A percentile compares a stretch with the other conserved stretches of the same genome.
Conservation (phyloP, 768 basidiomycete species). For the Tricholoma matsutake region DNA sequence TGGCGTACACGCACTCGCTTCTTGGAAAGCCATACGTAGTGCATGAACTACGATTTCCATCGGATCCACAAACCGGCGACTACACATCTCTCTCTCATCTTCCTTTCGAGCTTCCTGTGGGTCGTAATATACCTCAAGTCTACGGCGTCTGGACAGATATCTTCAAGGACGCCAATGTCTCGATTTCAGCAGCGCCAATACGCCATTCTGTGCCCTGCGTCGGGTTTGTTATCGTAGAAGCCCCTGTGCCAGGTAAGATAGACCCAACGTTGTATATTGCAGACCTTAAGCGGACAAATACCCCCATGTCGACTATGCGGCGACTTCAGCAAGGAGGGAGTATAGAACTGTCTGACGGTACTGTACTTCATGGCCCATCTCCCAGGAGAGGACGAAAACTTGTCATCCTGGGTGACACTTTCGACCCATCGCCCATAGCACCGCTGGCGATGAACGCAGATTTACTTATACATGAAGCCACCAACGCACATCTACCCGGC, state of each 20-base stretch:
- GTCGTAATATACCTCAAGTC: conserved; percentile 59
- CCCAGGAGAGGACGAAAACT: conserved; percentile 71
- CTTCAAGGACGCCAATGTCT: conserved; percentile 51
- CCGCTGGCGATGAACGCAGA: conserved; percentile 63
- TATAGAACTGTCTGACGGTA: conserved; percentile 68
- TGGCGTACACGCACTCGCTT: conserved; percentile 66
- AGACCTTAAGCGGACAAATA: conserved; percentile 65
- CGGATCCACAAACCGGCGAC: conserved; percentile 55
- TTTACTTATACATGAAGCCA: conserved; percentile 84
- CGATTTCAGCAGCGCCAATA: conserved; percentile 77
- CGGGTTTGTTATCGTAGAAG: conserved; percentile 73
- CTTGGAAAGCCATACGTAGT: conserved; percentile 71
- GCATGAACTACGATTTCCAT: conserved; percentile 71
- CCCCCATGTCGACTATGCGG: conserved; percentile 65
- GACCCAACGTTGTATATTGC: conserved; percentile 65
- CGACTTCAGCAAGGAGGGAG: conserved; percentile 62
- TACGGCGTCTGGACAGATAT: conserved; percentile 68
- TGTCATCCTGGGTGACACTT: conserved; percentile 83
- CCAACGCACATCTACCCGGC: conserved; percentile 77
- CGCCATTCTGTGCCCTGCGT: conserved; percentile 78
- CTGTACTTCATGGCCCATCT: conserved; percentile 62
- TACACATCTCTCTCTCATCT: conserved; percentile 44
- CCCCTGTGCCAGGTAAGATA: conserved; percentile 73
- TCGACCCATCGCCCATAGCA: conserved; percentile 67
- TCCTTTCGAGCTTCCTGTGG: conserved; percentile 51